A percentile compares a stretch with the other conserved stretches of the same genome.
phyloP scores from a whole-genome alignment of 2,329 filamentous ascomycete genomes.

The Fusarium sp. region DNA sequence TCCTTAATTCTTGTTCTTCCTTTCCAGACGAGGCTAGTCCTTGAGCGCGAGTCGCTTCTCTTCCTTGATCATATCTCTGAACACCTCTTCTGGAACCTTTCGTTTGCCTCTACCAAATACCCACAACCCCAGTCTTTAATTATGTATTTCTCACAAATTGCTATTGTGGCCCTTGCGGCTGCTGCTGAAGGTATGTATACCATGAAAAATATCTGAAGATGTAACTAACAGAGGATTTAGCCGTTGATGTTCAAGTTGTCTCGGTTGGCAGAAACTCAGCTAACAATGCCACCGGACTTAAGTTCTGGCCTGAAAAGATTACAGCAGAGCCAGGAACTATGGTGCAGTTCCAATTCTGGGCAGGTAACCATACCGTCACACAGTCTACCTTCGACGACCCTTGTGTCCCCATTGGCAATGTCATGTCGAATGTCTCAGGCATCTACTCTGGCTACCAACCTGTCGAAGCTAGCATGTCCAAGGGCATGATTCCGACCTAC shows the following conservation, averaged over 20 bases:
- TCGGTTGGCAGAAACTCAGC: conserved; percentile 68
- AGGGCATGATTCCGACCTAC: conserved; percentile 73
- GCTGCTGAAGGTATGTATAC: conserved; percentile 59
- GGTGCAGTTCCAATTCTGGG: conserved; percentile 76
- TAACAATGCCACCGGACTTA: conserved; percentile 64
- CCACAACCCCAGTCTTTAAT: conserved; percentile 48
- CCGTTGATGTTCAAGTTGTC: conserved; percentile 70
- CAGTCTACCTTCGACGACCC: conserved; percentile 81
- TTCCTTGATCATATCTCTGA: conserved; percentile 13
- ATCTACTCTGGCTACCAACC: conserved; percentile 78
- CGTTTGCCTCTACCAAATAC: conserved; percentile 40
- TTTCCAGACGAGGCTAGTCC: conserved; percentile 50
- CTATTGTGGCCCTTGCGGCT: conserved; percentile 62
- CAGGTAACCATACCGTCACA: conserved; percentile 82
- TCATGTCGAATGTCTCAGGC: conserved; percentile 66
- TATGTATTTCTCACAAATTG: conserved; percentile 66
- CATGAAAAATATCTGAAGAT: not conserved
- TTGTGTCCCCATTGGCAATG: conserved; percentile 71
- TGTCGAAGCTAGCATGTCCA: conserved; percentile 65
- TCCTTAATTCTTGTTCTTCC: conserved; percentile 31
- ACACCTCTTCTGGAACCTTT: conserved; percentile 40
- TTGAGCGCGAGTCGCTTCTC: conserved; percentile 51
- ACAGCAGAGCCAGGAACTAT: conserved; percentile 72
- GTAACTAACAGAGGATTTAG: conserved; percentile 44
- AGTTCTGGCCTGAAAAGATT: conserved; percentile 76